Evolutionary conservation across 1,139 yeast genomes (phyloP).

Genomic region (Debaryomyces robertsiae): DNA sequence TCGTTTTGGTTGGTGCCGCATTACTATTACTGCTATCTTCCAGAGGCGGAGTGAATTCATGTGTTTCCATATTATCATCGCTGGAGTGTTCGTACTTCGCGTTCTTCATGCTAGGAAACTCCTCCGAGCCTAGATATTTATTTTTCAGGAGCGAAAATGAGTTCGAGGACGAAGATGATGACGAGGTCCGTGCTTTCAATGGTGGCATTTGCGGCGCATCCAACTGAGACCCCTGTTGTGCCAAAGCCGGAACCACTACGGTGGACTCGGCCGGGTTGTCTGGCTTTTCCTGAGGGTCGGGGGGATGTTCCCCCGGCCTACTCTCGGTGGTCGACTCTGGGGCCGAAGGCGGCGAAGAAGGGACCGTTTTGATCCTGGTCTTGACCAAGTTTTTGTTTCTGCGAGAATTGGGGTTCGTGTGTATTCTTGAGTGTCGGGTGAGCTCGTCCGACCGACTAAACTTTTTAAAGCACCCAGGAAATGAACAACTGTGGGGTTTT

Average conservation of each 20-base stretch:
- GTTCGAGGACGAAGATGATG: constrained; percentile 8
- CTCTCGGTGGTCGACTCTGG: neutral
- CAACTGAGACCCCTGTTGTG: neutral
- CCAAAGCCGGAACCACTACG: neutral
- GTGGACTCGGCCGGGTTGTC: neutral
- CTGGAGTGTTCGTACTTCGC: constrained; percentile 4
- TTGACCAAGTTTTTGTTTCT: constrained; percentile 48
- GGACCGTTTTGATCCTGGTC: constrained; percentile 4
- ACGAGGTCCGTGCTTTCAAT: constrained; percentile 3
- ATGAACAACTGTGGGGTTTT: constrained; percentile 86
- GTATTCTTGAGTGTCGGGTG: constrained; percentile 87
- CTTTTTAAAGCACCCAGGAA: constrained; percentile 83
- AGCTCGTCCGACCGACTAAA: constrained; percentile 89
- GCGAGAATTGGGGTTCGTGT: constrained; percentile 73
- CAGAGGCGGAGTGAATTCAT: constrained; percentile 7
- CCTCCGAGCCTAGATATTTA: neutral
- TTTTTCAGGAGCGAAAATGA: neutral
- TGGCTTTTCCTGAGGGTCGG: neutral
- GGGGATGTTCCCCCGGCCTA: neutral
- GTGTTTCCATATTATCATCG: constrained; percentile 6
- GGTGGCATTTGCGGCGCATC: constrained; percentile 1
- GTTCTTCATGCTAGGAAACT: constrained; percentile 2
- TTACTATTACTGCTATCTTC: constrained; percentile 2
- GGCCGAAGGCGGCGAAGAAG: constrained; percentile 1
- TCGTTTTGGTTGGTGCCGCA: constrained; percentile 39